Base-by-base conservation (phyloP, 2,329 filamentous ascomycete species). In the Clonostachys solani region DNA sequence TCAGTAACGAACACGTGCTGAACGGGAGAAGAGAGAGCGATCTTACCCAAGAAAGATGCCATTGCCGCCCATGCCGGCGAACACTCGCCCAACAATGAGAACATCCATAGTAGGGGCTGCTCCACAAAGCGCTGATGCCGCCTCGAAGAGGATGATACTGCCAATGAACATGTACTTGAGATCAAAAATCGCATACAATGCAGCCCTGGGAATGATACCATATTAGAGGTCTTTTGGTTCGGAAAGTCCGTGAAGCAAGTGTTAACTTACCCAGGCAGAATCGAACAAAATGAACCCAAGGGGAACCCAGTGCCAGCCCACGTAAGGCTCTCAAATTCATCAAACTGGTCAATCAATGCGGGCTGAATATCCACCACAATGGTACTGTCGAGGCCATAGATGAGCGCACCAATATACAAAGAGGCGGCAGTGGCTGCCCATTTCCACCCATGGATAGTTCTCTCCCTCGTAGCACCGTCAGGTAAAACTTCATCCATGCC, bases 301-400 rank as follows among this genome's bases (percentile, higher is more conserved):
- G 23, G 23, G 23, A 29, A 29, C 23, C 23, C 23, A 29, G 23
- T 29, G 3, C 23, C 23, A 29, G 23, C 23, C 23, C 23, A 29
- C 9, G 23, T 29, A 29, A 29, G 23, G 23, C 23, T 29, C 23
- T 29, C 23, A 29, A 29, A 29, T 10, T 29, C 23, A 29, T 29
- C 23, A 29, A 9, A 29, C 9, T 29, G 23, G 3, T 41, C 16
- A 12, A 23, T 12, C 16, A 41, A 5, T 17, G 40, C 40, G 40
- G 40, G 17, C 40, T 41, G 34, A n/a, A 77, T 62, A 52, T 72
- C 68, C 19, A 74, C 75, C 0, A 72, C 63, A 41, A 78, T 72
- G 2, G 74, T 78, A 40, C 67, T 73, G 56, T 72, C 68, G 33
- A 73, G 58, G 12, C 63, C 62, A 51, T 73, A 73, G 5, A 75